Conservation (phyloP, 2,329 filamentous ascomycete species). For the Alternaria postmessia region DNA sequence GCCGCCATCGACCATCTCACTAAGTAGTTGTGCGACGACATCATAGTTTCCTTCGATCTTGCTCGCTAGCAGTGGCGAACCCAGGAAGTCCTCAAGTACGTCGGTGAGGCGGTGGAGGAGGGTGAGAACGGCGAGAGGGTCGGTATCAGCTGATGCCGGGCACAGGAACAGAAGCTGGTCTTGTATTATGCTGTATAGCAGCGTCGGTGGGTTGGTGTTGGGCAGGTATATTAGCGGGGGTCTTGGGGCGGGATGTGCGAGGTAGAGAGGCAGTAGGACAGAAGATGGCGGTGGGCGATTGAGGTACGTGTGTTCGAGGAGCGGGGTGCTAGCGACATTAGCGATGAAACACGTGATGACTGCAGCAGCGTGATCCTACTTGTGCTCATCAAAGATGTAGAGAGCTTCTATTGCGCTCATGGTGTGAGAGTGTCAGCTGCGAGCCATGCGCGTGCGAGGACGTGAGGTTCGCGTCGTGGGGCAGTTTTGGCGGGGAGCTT, state of each 20-base stretch:
- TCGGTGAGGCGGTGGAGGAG: slow-evolving; percentile 94
- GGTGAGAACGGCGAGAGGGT: slow-evolving; percentile 88
- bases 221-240: slow-evolving; percentile 88
- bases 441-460: slow-evolving; percentile 27
- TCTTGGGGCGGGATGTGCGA: slow-evolving; percentile 79
- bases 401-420: slow-evolving; percentile 87
- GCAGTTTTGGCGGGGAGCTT: slow-evolving; percentile 36
- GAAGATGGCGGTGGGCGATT: slow-evolving; percentile 79
- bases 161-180: slow-evolving; percentile 86
- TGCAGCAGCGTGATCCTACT: slow-evolving; percentile 64
- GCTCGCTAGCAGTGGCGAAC: slow-evolving; percentile 81
- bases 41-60: slow-evolving; percentile 93
- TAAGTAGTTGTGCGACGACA: slow-evolving; percentile 89
- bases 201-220: slow-evolving; percentile 81
- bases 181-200: slow-evolving; percentile 88
- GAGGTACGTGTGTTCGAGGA: slow-evolving; percentile 89
- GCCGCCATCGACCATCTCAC: slow-evolving; percentile 96
- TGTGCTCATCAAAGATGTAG: slow-evolving; percentile 96
- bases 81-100: slow-evolving; percentile 91
- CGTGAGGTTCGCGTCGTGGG: slow-evolving; percentile 24
- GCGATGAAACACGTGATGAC: background rate
- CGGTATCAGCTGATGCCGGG: slow-evolving; percentile 84
- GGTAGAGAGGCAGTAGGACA: slow-evolving; percentile 84
- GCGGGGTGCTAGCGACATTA: slow-evolving; percentile 69
- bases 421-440: slow-evolving; percentile 17